Evolutionary conservation across 371 early-diverging fungal genomes (phyloP), one percentile per base, ranked within the genome.

Genomic region (Blakeslea trispora): DNA sequence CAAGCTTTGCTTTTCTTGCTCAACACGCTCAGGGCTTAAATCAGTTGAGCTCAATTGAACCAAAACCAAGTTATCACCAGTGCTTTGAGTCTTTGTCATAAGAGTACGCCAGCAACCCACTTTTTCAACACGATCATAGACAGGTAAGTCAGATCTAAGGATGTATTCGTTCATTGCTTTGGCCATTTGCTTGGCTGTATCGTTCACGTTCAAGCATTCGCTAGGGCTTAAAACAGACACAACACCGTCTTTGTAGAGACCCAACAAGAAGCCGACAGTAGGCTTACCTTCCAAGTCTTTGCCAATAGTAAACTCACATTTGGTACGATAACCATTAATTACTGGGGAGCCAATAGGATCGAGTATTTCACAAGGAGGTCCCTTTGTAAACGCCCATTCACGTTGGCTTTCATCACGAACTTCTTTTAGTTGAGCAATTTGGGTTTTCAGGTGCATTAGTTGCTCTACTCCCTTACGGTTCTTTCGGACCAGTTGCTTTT

Each of bases 291-390:
- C 74, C 10, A 71, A 45, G 57, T 88, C 73, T 37, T 55, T 55
- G 13, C 95, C 95, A 49, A 91, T 79, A 0, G 90, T 80, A 55
- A 91, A 92, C 58, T 92, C 92, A 65, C 90, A 90, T 67, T 93
- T 92, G 61, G 79, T 91, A 23, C 92, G 80, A 68, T 92, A 94
- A 1, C 83, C 85, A 39, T 77, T 63, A 3, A 64, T 18, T 10
- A 66, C 56, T 8, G 94, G 94, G 3, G 93, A 92, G 1, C 81
- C 74, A 21, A 89, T 75, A 0, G 74, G 70, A 28, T 75, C 75
- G 22, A 68, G 45, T 3, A 86, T 35, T 28, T 77, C 73, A 50
- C 81, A 83, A 17, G 64, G 81, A 88, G 5, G 81, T 19, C 31
- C 7, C 10, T 17, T 5, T 23, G 11, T 13, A 5, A 47, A 11